Evolutionary conservation across 2,329 filamentous ascomycete genomes (phyloP), one percentile per base, ranked within the genome.

Genomic region (Monilinia fructigena): DNA sequence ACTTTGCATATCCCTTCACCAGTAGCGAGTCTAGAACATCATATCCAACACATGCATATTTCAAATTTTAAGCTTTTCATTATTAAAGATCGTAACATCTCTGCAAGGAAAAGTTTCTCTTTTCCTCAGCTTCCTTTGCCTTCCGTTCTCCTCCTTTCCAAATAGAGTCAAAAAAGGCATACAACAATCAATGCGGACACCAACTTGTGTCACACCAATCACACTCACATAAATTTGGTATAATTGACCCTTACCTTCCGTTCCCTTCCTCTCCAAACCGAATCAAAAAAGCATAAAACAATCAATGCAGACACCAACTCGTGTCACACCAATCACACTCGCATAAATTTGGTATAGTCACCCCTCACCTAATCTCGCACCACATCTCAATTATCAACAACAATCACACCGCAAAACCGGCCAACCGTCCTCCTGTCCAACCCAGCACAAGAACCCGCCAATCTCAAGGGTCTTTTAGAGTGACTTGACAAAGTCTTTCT

Each of bases 391-490:
- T 6, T 11, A 40, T 35, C 31, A 35, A 35, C 16, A 42, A 42
- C 16, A 18, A 14, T 47, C 14, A 20, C 14, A 47, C 20, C 5
- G 12, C 42, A 48, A 42, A 48, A 35, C 11, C 38, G 12, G 11
- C 11, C 7, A 54, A 40, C 38, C 38, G 31, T 35, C 31, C 3
- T 14, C 26, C n/a, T 18, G 40, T 31, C 12, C 10, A 23, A 42
- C 40, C 16, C 12, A 42, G 4, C 40, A 42, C 23, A 40, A 14
- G 16, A 14, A 14, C 40, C 40, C 55, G 26, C 23, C 40, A 58
- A 58, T 58, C 55, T 58, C 26, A 58, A 47, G 55, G 40, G 40
- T 58, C 55, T 58, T 47, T 55, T 12, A 31, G 23, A 58, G 55
- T 45, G 23, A 58, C 55, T 58, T 45, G 40, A 58, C 38, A 12